Evolutionary conservation across 805 yeast species (phyloP).

Genomic region (Soucietia sequanensis): DNA sequence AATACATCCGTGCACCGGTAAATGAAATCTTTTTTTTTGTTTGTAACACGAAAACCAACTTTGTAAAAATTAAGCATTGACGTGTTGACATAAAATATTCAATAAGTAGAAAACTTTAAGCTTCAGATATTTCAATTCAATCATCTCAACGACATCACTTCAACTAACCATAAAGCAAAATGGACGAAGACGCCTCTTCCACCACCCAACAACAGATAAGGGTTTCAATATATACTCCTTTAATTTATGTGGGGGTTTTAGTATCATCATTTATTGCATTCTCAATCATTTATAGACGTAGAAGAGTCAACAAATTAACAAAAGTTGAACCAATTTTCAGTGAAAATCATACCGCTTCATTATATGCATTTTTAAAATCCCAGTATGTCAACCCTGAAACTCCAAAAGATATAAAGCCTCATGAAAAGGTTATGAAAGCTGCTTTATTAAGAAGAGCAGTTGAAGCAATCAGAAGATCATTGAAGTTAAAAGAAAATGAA

Average conservation of each 20-base stretch:
- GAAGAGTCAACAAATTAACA: conserved; percentile 51
- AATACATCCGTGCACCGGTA: no score
- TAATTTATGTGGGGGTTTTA: conserved; percentile 70
- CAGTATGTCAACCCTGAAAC: conserved; percentile 39
- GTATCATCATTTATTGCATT: conserved; percentile 66
- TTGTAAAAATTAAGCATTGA: no score
- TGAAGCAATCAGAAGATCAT: conserved; percentile 80
- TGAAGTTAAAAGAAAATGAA: conserved; percentile 78
- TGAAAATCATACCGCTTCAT: conserved; percentile 61
- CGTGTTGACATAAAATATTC: background rate
- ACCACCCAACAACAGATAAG: conserved; percentile 23
- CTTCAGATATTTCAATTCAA: background rate
- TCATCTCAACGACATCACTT: no score
- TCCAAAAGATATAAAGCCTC: conserved; percentile 51
- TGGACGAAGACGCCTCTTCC: conserved; percentile 17
- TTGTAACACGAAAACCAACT: no score
- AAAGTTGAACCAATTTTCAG: conserved; percentile 72
- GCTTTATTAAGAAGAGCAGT: conserved; percentile 64
- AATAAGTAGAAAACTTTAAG: background rate
- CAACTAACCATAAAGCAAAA: conserved; percentile 2
- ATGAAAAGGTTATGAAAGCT: conserved; percentile 71
- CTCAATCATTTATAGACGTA: conserved; percentile 63
- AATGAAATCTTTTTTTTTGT: no score
- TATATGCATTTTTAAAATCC: conserved; percentile 59
- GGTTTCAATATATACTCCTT: conserved; percentile 57